Base-by-base conservation (phyloP, 306 rosid genomes). In the Rosa lucieae region DNA sequence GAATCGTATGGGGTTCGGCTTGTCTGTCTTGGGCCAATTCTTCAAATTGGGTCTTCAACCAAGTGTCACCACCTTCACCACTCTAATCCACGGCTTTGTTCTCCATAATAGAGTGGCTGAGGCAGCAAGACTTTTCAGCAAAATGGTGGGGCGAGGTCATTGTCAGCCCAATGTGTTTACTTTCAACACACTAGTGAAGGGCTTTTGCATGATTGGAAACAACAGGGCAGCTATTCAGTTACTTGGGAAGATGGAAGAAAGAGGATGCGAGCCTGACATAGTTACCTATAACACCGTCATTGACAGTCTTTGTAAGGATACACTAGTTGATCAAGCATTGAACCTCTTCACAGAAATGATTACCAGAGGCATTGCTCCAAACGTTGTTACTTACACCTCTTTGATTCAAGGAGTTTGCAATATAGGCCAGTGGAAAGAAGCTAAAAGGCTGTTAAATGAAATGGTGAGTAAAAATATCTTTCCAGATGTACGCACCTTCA, bases 71-170 rank as follows among this genome's bases (percentile, higher is more conserved):
- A 87, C 69, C 0, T 48, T 85, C 1, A 67, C 35, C 52, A 83
- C 84, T 44, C 55, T 87, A 0, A 72, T 87, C 15, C 72, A 87
- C 5, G 87, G 90, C 6, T 80, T 82, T n/a, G 79, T 86, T 8
- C 53, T 80, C 1, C 73, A 78, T 17, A 79, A 83, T 2, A 9
- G 70, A 3, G 43, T 80, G 21, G 21, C 40, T 3, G 49, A 37
- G 3, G 88, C 88, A 4, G 17, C 66, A 1, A 0, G 5, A 20
- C 11, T 65, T 23, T 42, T 72, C 32, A 29, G 68, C 20, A 67
- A 52, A 21, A 73, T 18, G 48, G 4, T 78, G 84, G 21, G 8
- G 6, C 26, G 21, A 15, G 85, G 85, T 12, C 20, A 65, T 0
- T 80, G 74, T 63, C 17, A 8, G 21, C 73, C 66, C 0, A 46